Evolutionary conservation across 331 rosid genomes (phyloP).

Genomic region (Prunus yedoensis): DNA sequence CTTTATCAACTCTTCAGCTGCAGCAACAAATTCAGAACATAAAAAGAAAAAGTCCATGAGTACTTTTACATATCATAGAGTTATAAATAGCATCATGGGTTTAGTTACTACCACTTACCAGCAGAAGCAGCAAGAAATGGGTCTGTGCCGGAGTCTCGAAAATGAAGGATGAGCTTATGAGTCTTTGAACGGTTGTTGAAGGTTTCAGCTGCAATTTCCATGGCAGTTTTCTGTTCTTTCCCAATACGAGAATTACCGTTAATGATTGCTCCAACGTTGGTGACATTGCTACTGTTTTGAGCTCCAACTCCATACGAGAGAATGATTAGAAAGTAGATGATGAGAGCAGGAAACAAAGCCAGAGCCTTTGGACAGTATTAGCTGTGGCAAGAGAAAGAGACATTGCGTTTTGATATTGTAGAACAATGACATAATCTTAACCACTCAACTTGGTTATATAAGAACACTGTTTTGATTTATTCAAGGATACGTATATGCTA

Average conservation of each 20-base stretch:
- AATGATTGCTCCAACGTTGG: constrained; percentile 42
- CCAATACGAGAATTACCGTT: constrained; percentile 48
- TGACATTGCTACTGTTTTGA: background rate
- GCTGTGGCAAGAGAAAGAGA: constrained; percentile 19
- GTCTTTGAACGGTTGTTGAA: constrained; percentile 43
- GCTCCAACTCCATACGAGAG: constrained; percentile 24
- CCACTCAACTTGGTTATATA: background rate
- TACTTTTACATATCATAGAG: background rate
- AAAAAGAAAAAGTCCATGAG: background rate
- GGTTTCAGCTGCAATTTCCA: constrained; percentile 50
- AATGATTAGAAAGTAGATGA: constrained; percentile 23
- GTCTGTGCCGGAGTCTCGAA: constrained; percentile 30
- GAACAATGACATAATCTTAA: background rate
- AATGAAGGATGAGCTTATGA: constrained; percentile 36
- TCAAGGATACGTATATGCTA: background rate
- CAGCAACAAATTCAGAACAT: background rate
- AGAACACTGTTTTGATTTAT: background rate
- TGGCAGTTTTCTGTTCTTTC: constrained; percentile 49
- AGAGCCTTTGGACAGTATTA: constrained; percentile 11
- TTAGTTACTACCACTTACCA: constrained; percentile 35
- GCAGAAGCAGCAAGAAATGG: constrained; percentile 34
- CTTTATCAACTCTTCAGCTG: constrained; percentile 21
- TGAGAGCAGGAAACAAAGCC: constrained; percentile 23
- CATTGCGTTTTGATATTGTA: constrained; percentile 13
- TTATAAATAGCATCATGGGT: background rate